These are phyloP conservation scores for Fusarium luffae DNA, from an alignment of 2,329 filamentous ascomycete genomes.

Conservation along the genomic window DNA sequence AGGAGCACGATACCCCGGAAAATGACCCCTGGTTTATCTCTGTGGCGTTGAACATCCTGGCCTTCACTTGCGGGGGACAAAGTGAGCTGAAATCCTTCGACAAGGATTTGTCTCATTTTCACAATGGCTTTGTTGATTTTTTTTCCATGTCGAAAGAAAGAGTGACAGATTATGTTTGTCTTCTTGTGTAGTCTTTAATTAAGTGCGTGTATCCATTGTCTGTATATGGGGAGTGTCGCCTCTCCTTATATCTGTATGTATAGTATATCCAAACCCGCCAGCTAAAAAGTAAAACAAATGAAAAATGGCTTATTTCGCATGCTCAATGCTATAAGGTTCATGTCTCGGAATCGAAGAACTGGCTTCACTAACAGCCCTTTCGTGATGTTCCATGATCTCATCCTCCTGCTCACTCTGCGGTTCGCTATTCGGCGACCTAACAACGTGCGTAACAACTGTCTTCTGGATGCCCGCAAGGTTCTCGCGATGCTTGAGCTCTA, in stretches of 20 bases:
- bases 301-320: constrained; percentile 24
- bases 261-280: not conserved
- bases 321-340: constrained; percentile 38
- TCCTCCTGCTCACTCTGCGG: constrained; percentile 27
- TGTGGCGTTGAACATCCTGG: constrained; percentile 26
- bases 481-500: constrained; percentile 40
- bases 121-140: not conserved
- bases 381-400: constrained; percentile 42
- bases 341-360: constrained; percentile 39
- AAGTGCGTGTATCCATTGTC: constrained; percentile 16
- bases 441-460: constrained; percentile 38
- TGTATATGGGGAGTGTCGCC: not conserved
- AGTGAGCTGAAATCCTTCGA: not conserved
- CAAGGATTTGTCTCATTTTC: not conserved
- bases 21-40: constrained; percentile 1
- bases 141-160: not conserved
- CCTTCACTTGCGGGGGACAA: constrained; percentile 16
- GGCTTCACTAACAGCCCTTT: constrained; percentile 43
- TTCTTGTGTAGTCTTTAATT: not conserved
- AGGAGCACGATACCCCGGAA: constrained; percentile 17
- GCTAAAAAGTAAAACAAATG: not conserved
- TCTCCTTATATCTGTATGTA: constrained; percentile 24
- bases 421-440: constrained; percentile 20
- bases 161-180: not conserved
- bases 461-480: constrained; percentile 41